These are phyloP conservation scores for Mollisia scopiformis DNA, from an alignment of 2,329 filamentous ascomycete species.

Conservation along the genomic window DNA sequence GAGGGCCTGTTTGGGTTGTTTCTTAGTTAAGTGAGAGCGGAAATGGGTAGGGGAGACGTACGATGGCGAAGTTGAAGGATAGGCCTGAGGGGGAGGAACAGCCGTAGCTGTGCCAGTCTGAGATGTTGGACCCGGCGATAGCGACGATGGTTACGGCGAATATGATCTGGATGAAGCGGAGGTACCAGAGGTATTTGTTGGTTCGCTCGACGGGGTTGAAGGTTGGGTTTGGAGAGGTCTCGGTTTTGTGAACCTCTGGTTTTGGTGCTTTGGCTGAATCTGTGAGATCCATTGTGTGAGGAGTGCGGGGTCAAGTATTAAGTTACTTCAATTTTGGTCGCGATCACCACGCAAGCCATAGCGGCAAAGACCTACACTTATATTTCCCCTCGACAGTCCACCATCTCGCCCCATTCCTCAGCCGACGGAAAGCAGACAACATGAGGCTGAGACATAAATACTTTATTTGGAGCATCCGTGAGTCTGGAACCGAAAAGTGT, in stretches of 20 bases:
- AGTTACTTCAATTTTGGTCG: too few relatives aligned
- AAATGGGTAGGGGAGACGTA: background rate
- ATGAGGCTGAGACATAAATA: background rate
- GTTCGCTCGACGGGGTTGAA: background rate
- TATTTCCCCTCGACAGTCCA: too few relatives aligned
- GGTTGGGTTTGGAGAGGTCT: too few relatives aligned
- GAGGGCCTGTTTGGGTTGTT: background rate
- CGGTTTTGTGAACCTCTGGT: too few relatives aligned
- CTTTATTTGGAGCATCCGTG: background rate
- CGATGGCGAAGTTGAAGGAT: background rate
- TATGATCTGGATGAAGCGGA: background rate
- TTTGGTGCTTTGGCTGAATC: too few relatives aligned
- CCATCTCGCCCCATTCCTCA: background rate
- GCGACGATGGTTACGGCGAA: constrained; percentile 1
- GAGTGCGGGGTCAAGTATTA: too few relatives aligned
- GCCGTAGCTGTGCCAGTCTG: background rate
- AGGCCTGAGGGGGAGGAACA: background rate
- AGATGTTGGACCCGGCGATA: background rate
- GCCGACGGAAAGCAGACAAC: background rate
- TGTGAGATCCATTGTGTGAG: too few relatives aligned
- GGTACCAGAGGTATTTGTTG: background rate
- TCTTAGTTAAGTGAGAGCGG: background rate
- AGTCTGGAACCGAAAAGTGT: background rate
- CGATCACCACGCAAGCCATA: too few relatives aligned
- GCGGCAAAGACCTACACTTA: too few relatives aligned